Evolutionary conservation across 176 grass and related monocot species (phyloP), one percentile per base, ranked within the genome.

Genomic region (Zea luxurians): DNA sequence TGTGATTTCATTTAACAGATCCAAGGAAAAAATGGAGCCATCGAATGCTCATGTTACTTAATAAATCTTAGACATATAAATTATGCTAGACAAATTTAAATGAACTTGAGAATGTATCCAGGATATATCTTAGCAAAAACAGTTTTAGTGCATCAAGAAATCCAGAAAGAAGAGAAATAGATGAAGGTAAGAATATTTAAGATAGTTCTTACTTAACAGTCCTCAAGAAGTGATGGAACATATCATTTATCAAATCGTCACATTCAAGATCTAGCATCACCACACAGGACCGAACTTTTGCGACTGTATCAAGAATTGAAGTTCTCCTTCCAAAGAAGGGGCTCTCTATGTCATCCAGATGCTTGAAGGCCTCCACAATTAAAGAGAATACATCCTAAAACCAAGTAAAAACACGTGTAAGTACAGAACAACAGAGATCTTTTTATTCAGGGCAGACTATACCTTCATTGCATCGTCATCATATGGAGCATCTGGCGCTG

Each of bases 261-360:
- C 92, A 93, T 70, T 96, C 96, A 48, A 99, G 90, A 67, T 99
- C 96, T 48, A 99, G 84, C 96, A 99, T 99, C 53, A 99, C 83
- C 67, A 99, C 92, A 18, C 96, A 99, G 46, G 90, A 96, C 12
- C 90, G 88, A 37, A 96, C 90, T 73, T 96, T 96, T 49, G 96
- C 89, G 48, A 96, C 88, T 4, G 96, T 99, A 71, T 99, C 92
- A 47, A 99, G 92, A 87, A 99, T 91, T 46, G 90, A 83, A 70
- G 80, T 84, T 76, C 86, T 93, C 68, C 83, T 93, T 16, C 1
- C 8, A 64, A 86, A 93, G 4, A 70, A 86, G 2, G 83, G 88
- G 66, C 79, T 82, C 5, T 89, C 70, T 6, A 84, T 68, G 55
- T 99, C 90, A 79, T 96, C 88, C 35, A 99, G 65, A 43, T 88